Evolutionary conservation across 2,329 filamentous ascomycete species (phyloP).

Genomic region (Sclerotinia glacialis): DNA sequence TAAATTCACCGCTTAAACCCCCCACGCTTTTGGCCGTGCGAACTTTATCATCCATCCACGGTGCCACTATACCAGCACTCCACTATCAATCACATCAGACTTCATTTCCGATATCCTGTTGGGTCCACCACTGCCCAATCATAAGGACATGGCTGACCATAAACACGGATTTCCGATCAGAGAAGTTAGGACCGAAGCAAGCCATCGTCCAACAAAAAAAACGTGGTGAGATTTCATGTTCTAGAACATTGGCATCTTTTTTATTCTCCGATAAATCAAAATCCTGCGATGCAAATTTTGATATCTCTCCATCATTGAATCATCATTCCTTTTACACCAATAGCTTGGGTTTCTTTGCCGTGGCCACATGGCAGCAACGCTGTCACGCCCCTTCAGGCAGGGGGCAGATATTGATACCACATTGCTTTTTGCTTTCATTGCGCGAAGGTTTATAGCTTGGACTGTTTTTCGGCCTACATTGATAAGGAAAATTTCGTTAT

Average conservation of each 20-base stretch:
- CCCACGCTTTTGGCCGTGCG: slow-evolving; percentile 5
- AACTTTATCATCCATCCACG: slow-evolving; percentile 7
- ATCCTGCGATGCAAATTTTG: slow-evolving; percentile 6
- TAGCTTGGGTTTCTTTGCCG: not conserved
- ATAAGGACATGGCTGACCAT: not conserved
- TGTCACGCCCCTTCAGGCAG: not conserved
- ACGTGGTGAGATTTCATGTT: slow-evolving; percentile 1
- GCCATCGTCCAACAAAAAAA: not conserved
- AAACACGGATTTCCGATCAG: not conserved
- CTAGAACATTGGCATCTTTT: slow-evolving; percentile 10
- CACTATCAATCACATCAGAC: slow-evolving; percentile 17
- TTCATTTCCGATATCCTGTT: not conserved
- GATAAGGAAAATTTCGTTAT: slow-evolving; percentile 5
- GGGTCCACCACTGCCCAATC: slow-evolving; percentile 12
- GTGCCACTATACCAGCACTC: not conserved
- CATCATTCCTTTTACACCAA: not conserved
- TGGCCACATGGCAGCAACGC: slow-evolving; percentile 12
- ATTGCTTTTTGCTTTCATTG: not conserved
- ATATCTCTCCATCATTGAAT: not conserved
- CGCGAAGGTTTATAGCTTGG: not conserved
- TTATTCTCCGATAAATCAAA: not conserved
- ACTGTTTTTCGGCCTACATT: not conserved
- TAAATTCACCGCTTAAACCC: slow-evolving; percentile 9
- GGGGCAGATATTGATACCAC: not conserved
- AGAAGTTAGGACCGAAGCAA: not conserved